A percentile compares a stretch with the other conserved stretches of the same genome.
These are phyloP conservation scores for Aspergillus niger DNA, from an alignment of 2,329 filamentous ascomycete genomes.

Conservation along the genomic window DNA sequence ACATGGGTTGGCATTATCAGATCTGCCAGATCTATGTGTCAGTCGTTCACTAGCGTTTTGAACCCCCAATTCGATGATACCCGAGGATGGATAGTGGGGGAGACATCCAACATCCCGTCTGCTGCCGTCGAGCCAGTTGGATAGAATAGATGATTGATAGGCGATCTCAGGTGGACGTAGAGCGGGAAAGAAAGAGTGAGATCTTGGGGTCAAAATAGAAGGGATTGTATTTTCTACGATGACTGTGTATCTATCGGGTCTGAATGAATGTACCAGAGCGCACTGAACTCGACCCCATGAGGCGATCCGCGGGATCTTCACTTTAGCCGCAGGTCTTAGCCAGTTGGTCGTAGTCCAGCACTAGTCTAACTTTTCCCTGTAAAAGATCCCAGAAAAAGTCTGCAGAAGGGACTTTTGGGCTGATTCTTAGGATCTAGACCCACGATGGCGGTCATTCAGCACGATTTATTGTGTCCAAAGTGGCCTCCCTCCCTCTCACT, in stretches of 20 bases:
- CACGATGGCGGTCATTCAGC: neutral
- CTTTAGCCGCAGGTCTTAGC: neutral
- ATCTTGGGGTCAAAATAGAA: neutral
- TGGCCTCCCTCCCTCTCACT: neutral
- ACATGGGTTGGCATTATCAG: neutral
- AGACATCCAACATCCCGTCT: neutral
- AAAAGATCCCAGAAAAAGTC: neutral
- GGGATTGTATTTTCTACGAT: neutral
- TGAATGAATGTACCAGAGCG: neutral
- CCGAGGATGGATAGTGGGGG: neutral
- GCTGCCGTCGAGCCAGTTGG: neutral
- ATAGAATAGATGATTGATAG: slow-evolving; percentile 30
- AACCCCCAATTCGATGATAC: neutral
- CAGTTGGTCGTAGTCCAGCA: neutral
- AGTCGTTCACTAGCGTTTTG: neutral
- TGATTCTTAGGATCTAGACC: neutral
- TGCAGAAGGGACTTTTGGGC: neutral
- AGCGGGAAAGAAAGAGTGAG: neutral
- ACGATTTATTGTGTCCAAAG: neutral
- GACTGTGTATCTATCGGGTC: neutral
- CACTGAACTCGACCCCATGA: neutral
- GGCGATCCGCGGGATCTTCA: neutral
- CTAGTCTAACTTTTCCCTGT: neutral
- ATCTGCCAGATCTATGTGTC: neutral
- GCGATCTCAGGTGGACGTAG: neutral